Conservation (phyloP, 306 rosid genomes). For the Medicago arabica region DNA sequence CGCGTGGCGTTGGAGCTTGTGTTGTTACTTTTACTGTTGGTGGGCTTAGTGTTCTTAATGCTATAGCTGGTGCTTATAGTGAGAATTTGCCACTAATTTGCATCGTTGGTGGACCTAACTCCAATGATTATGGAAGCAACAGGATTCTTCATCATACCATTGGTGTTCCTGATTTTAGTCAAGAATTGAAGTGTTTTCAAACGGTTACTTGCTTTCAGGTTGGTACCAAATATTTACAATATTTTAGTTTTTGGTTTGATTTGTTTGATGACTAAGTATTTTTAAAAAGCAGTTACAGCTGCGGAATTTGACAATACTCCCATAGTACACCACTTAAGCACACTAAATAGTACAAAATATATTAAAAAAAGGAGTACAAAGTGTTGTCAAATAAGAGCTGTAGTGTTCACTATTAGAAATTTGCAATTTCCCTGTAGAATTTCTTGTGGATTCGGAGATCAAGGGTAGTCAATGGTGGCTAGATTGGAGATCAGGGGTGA, state of each 20-base stretch:
- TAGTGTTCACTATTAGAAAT: no score
- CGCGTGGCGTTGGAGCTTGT: conserved; percentile 91
- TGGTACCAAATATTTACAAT: neutral
- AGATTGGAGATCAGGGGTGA: no score
- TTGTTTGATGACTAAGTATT: neutral
- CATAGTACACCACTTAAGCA: no score
- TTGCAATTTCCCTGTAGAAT: no score
- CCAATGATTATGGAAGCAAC: conserved; percentile 76
- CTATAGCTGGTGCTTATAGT: conserved; percentile 89
- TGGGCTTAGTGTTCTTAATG: conserved; percentile 81
- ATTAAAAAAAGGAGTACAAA: no score
- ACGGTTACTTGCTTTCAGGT: conserved; percentile 92
- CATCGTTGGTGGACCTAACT: conserved; percentile 89
- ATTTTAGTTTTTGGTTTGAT: neutral
- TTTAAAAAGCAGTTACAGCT: no score
- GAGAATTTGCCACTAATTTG: conserved; percentile 86
- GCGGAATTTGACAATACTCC: no score
- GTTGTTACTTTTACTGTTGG: conserved; percentile 89
- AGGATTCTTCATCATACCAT: conserved; percentile 88
- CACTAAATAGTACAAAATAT: no score
- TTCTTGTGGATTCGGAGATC: no score
- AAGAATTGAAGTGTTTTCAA: conserved; percentile 84
- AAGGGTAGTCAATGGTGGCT: no score
- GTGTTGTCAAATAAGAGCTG: no score
- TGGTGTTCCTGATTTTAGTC: conserved; percentile 80